Conservation (phyloP, 176 grass and related monocot species). For the Aegilops longissima region DNA sequence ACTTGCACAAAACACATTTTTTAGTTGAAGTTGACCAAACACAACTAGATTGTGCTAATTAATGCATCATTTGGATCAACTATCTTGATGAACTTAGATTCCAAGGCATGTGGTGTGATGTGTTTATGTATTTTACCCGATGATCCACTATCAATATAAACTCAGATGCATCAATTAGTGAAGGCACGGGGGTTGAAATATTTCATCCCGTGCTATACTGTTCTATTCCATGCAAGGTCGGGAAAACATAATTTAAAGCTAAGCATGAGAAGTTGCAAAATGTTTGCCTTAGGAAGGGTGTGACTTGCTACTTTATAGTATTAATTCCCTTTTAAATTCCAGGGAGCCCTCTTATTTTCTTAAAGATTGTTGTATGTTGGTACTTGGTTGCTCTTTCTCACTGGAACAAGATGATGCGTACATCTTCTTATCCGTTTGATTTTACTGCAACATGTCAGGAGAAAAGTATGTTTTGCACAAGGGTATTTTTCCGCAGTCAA, state of each 20-base stretch:
- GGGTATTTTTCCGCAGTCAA: neutral
- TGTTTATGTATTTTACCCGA: slow-evolving; percentile 4
- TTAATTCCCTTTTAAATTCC: neutral
- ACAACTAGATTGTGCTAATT: slow-evolving; percentile 65
- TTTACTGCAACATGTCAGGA: neutral
- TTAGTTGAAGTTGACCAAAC: slow-evolving; percentile 57
- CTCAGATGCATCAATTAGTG: slow-evolving; percentile 52
- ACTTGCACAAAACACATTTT: slow-evolving; percentile 26
- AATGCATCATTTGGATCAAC: slow-evolving; percentile 73
- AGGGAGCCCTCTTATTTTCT: neutral
- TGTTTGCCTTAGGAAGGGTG: too few species aligned
- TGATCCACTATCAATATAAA: slow-evolving; percentile 21
- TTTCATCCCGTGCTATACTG: slow-evolving; percentile 57
- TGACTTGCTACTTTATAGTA: too few species aligned
- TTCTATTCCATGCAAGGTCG: too few species aligned
- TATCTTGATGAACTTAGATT: slow-evolving; percentile 60
- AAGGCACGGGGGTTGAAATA: slow-evolving; percentile 65
- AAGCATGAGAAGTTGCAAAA: too few species aligned
- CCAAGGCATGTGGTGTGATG: slow-evolving; percentile 43
- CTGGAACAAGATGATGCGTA: neutral
- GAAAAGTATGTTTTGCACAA: neutral
- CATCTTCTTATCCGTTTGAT: neutral
- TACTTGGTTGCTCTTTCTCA: neutral
- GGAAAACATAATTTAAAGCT: slow-evolving; percentile 39
- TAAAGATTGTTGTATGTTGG: neutral